phyloP scores from a whole-genome alignment of 1,284 basidiomycete genomes.

The Cutaneotrichosporon arboriforme region DNA sequence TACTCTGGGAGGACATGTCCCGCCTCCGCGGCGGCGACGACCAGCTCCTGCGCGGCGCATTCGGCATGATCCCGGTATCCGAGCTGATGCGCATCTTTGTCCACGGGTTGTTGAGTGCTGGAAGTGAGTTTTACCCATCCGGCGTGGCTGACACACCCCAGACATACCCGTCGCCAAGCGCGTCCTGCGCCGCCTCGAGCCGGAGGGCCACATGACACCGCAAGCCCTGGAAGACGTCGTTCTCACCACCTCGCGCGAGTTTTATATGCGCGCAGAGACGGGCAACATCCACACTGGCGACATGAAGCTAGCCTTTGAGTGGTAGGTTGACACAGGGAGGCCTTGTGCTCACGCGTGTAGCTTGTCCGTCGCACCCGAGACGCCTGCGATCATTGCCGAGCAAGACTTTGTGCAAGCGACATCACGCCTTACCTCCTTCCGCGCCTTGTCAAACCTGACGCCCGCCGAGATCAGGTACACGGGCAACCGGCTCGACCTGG shows the following conservation, averaged over 20 bases:
- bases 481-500: slow-evolving; percentile 69
- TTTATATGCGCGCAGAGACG: slow-evolving; percentile 85
- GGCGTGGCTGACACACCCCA: slow-evolving; percentile 39
- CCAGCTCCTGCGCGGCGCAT: slow-evolving; percentile 59
- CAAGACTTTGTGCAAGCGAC: slow-evolving; percentile 93
- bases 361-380: slow-evolving; percentile 63
- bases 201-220: slow-evolving; percentile 54
- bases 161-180: slow-evolving; percentile 71
- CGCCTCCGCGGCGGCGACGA: slow-evolving; percentile 66
- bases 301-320: slow-evolving; percentile 92
- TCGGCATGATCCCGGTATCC: slow-evolving; percentile 64
- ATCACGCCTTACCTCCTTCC: slow-evolving; percentile 58
- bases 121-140: slow-evolving; percentile 59
- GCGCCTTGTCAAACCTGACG: slow-evolving; percentile 64
- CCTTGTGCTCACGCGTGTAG: slow-evolving; percentile 50
- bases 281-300: slow-evolving; percentile 87
- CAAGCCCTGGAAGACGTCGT: slow-evolving; percentile 68
- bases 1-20: slow-evolving; percentile 79
- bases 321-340: slow-evolving; percentile 54
- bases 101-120: slow-evolving; percentile 71
- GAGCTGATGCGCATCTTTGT: slow-evolving; percentile 77
- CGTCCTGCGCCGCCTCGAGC: slow-evolving; percentile 57
- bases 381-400: slow-evolving; percentile 62
- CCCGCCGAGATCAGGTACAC: slow-evolving; percentile 86
- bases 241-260: slow-evolving; percentile 70